A percentile compares a stretch with the other conserved stretches of the same genome.
Evolutionary conservation across 2,329 filamentous ascomycete genomes (phyloP).

Genomic region (Aspergillus aculeatinus): DNA sequence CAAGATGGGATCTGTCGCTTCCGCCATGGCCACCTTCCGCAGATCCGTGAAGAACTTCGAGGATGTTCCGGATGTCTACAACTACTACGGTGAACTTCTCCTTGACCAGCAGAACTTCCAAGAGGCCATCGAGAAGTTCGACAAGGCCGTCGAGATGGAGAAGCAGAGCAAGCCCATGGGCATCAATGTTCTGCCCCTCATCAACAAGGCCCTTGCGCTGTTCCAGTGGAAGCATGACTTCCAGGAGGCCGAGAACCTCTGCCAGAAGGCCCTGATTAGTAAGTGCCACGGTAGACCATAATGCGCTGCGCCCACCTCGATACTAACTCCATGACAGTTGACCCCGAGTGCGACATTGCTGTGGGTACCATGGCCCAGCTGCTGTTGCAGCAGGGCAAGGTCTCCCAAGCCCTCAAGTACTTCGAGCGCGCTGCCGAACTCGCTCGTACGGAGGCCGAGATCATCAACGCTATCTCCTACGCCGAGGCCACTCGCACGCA

Average conservation of each 20-base stretch:
- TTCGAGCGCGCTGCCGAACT: slow-evolving; percentile 96
- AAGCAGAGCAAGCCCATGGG: slow-evolving; percentile 88
- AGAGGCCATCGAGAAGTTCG: slow-evolving; percentile 96
- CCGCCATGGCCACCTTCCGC: slow-evolving; percentile 97
- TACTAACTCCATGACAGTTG: slow-evolving; percentile 60
- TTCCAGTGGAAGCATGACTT: slow-evolving; percentile 99
- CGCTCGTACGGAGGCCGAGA: slow-evolving; percentile 89
- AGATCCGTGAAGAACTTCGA: slow-evolving; percentile 98
- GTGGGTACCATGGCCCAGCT: slow-evolving; percentile 98
- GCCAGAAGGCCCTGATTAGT: slow-evolving; percentile 97
- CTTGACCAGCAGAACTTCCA: slow-evolving; percentile 94
- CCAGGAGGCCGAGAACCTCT: slow-evolving; percentile 88
- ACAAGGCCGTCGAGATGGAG: slow-evolving; percentile 98
- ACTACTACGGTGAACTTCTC: slow-evolving; percentile 97
- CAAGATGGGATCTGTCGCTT: slow-evolving; percentile 98
- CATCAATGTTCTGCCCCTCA: slow-evolving; percentile 95
- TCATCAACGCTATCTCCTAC: slow-evolving; percentile 93
- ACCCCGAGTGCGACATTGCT: slow-evolving; percentile 97
- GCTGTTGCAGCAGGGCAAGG: slow-evolving; percentile 95
- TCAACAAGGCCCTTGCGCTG: slow-evolving; percentile 95
- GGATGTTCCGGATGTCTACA: slow-evolving; percentile 95
- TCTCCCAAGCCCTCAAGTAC: slow-evolving; percentile 90
- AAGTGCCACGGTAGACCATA: slow-evolving; percentile 44
- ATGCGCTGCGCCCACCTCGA: neutral
- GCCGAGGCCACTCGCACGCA: slow-evolving; percentile 96